Evolutionary conservation across 305 asterid genomes (phyloP), one percentile per base, ranked within the genome.

Genomic region (Fraxinus floribunda): DNA sequence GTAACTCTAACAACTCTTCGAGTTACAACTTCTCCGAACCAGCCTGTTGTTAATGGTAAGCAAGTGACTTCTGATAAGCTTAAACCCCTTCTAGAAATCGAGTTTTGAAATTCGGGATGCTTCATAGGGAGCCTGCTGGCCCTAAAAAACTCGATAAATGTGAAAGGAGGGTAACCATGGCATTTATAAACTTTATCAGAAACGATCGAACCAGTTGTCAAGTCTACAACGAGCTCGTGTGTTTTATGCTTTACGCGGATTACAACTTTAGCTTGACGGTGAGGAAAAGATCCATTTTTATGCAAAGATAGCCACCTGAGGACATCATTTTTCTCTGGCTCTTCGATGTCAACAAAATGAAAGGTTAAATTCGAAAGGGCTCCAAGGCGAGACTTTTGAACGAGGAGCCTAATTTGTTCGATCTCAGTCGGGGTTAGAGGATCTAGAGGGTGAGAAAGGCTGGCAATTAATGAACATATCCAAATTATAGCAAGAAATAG

Each of bases 301-400:
- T n/a, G 44, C 0, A 85, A 72, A 9, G 90, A 87, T 18, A 89
- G 79, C 93, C 93, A 91, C 38, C 82, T 75, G 1, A 91, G 90
- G 83, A 92, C 95, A 60, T 88, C 88, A 5, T 84, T 70, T 77
- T 93, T 93, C 1, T 89, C 89, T 5, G 98, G 98, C 85, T 91
- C 98, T n/a, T 92, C 92, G n/a, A 93, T 82, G 36, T 92, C 98
- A 75, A 93, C 89, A 83, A 79, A 90, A 81, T 93, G 98, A 81
- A 92, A 89, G 34, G 92, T 91, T 29, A 84, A 60, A 76, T 89
- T 90, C 9, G 91, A 81, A 41, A 82, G 86, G 15, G 91, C 84
- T 20, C 81, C 80, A 39, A 77, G 66, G 70, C 77, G 82, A 7
- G 91, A 91, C 0, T 85, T 90, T 75, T 89, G 90, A 82, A 92